These are phyloP conservation scores for Phellinidium pouzarii DNA, from an alignment of 1,284 basidiomycete species.

Conservation along the genomic window DNA sequence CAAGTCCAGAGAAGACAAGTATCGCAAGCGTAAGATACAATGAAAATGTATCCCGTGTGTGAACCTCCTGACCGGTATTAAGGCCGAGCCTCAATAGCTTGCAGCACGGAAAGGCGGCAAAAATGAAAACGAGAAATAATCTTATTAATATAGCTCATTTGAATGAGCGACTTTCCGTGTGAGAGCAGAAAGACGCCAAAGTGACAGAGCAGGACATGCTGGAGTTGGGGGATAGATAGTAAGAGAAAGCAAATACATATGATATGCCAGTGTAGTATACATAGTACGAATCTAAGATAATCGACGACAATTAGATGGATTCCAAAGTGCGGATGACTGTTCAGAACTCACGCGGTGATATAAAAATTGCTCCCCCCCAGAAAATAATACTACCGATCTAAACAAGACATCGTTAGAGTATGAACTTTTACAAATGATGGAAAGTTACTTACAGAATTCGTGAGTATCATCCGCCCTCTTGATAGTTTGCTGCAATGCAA, in stretches of 20 bases:
- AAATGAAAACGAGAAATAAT: constrained; percentile 35
- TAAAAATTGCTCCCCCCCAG: background rate
- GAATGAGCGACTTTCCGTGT: constrained; percentile 74
- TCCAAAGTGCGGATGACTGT: background rate
- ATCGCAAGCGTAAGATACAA: constrained; percentile 7
- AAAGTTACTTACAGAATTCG: constrained; percentile 78
- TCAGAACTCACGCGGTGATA: constrained; percentile 7
- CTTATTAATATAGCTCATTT: constrained; percentile 64
- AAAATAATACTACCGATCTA: constrained; percentile 10
- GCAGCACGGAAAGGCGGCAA: constrained; percentile 37
- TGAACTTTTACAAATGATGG: background rate
- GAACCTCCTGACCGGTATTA: constrained; percentile 42
- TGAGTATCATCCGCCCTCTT: constrained; percentile 90
- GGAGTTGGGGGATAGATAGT: background rate
- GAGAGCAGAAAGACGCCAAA: constrained; percentile 66
- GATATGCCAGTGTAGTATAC: constrained; percentile 17
- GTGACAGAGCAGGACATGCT: constrained; percentile 41
- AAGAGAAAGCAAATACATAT: constrained; percentile 4
- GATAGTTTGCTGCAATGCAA: constrained; percentile 73
- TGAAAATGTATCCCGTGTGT: constrained; percentile 47
- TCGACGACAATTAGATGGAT: background rate
- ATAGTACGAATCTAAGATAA: constrained; percentile 7
- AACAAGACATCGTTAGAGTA: background rate
- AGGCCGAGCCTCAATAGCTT: constrained; percentile 21
- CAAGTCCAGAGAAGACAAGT: constrained; percentile 14